These are phyloP conservation scores for Ilex asprella DNA, from an alignment of 257 asterid species.

Conservation along the genomic window DNA sequence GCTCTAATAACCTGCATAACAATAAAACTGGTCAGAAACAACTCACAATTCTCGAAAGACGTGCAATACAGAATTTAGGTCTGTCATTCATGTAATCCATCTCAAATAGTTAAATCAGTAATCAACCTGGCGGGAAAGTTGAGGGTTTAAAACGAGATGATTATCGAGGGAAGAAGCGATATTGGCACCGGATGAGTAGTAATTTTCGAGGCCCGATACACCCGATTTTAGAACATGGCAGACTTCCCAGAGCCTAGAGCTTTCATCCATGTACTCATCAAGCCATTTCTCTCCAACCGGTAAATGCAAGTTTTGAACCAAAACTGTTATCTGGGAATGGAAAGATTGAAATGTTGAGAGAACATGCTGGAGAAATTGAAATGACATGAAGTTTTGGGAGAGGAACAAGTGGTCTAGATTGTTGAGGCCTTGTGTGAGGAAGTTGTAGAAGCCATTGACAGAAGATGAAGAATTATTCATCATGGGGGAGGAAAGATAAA, in stretches of 20 bases:
- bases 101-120: too few species aligned
- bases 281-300: conserved; percentile 78
- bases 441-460: conserved; percentile 51
- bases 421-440: conserved; percentile 46
- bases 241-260: conserved; percentile 72
- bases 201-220: conserved; percentile 46
- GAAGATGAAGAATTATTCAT: conserved; percentile 62
- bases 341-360: conserved; percentile 53
- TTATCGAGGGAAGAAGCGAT: conserved; percentile 37
- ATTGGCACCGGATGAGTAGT: conserved; percentile 35
- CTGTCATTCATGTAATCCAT: too few species aligned
- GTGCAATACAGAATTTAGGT: too few species aligned
- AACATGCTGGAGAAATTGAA: conserved; percentile 48
- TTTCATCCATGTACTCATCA: conserved; percentile 77
- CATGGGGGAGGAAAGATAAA: conserved; percentile 20
- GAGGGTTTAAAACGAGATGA: conserved; percentile 34
- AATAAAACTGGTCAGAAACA: neutral
- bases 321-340: conserved; percentile 46
- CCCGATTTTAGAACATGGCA: conserved; percentile 54
- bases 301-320: conserved; percentile 47
- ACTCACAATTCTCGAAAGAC: too few species aligned
- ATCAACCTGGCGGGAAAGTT: conserved; percentile 70
- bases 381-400: conserved; percentile 52
- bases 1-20: conserved; percentile 49
- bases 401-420: conserved; percentile 50